Conservation (phyloP, 1,284 basidiomycete species). For the Leccinum griseonigrum region DNA sequence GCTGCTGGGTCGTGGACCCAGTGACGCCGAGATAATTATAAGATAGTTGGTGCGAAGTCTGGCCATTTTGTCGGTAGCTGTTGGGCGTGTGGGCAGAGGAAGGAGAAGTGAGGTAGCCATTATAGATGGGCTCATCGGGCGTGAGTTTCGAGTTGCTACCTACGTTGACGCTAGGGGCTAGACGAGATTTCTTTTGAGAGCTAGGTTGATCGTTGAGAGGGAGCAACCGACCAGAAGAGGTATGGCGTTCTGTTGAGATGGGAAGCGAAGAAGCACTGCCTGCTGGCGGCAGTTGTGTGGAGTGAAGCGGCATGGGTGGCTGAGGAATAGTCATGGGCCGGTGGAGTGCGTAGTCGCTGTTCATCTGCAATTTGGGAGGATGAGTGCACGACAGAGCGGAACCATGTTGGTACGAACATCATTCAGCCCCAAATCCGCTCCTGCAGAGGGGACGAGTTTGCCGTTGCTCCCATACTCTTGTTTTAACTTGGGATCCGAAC, state of each 20-base stretch:
- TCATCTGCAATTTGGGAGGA: conserved; percentile 14
- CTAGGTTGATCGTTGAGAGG: conserved; percentile 23
- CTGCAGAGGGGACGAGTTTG: conserved; percentile 19
- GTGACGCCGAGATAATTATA: conserved; percentile 26
- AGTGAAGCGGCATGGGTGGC: conserved; percentile 33
- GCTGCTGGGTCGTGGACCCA: conserved; percentile 22
- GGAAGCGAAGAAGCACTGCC: conserved; percentile 27
- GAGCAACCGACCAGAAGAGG: conserved; percentile 32
- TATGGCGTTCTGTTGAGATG: conserved; percentile 33
- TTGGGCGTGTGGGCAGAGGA: conserved; percentile 27
- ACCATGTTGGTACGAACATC: conserved; percentile 24
- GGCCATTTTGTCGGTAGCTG: conserved; percentile 30
- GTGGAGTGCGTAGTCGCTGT: conserved; percentile 26
- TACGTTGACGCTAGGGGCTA: conserved; percentile 25
- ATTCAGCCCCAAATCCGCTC: conserved; percentile 23
- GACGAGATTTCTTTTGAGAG: conserved; percentile 31
- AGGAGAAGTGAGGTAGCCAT: conserved; percentile 31
- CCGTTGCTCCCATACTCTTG: conserved; percentile 23
- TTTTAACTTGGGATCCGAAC: conserved; percentile 29
- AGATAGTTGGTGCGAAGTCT: conserved; percentile 24
- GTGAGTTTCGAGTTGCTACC: conserved; percentile 26
- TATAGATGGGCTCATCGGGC: conserved; percentile 32
- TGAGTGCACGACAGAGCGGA: conserved; percentile 3
- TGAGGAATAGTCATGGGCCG: conserved; percentile 35
- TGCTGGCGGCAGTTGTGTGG: conserved; percentile 25